Conservation (phyloP, 176 grass and related monocot genomes). For the maize (Zea mays) region DNA sequence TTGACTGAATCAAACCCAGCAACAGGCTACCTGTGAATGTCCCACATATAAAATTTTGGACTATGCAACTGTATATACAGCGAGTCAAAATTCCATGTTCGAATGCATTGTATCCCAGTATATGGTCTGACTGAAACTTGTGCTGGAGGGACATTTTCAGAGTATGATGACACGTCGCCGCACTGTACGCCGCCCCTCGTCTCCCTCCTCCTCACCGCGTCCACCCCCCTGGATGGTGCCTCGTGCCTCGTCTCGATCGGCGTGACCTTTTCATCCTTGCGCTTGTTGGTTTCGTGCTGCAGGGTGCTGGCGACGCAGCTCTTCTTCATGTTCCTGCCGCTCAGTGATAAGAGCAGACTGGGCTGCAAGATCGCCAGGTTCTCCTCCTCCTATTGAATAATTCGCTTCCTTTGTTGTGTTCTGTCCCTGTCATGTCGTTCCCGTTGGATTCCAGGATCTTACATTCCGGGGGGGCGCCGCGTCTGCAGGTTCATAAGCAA, state of each 20-base stretch:
- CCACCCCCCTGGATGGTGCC: neutral
- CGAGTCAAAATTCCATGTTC: too few species aligned
- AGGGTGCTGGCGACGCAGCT: slow-evolving; percentile 76
- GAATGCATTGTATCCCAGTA: too few species aligned
- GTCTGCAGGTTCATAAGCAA: slow-evolving; percentile 76
- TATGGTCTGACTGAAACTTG: too few species aligned
- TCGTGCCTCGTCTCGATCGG: neutral
- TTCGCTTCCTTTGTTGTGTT: too few species aligned
- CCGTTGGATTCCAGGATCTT: slow-evolving; percentile 32
- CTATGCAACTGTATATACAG: too few species aligned
- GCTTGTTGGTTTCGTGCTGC: neutral
- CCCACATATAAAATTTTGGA: too few species aligned
- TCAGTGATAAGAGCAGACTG: slow-evolving; percentile 55
- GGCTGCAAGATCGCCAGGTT: slow-evolving; percentile 71
- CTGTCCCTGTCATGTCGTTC: neutral
- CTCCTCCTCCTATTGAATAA: neutral
- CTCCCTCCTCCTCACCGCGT: neutral
- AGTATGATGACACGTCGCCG: slow-evolving; percentile 61
- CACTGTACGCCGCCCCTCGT: slow-evolving; percentile 33
- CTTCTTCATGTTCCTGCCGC: slow-evolving; percentile 74
- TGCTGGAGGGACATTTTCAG: too few species aligned
- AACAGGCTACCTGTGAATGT: too few species aligned
- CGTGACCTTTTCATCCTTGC: neutral
- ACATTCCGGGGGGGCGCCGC: neutral
- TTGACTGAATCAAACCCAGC: too few species aligned